A percentile compares a stretch with the other conserved stretches of the same genome.
These are phyloP conservation scores for Telopea speciosissima DNA, from an alignment of 177 flowering plant genomes.

Conservation along the genomic window DNA sequence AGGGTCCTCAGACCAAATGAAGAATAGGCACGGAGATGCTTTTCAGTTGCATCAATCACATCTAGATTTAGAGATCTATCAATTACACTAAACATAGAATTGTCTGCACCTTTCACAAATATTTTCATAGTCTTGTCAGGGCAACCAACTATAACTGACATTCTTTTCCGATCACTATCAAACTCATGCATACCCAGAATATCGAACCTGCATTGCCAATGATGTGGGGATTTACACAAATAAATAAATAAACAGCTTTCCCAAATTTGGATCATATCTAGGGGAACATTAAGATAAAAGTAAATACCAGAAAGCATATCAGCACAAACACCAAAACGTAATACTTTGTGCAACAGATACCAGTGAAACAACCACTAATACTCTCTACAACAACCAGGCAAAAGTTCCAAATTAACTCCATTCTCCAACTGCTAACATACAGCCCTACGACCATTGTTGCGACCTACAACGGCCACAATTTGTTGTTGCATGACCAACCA, in stretches of 20 bases:
- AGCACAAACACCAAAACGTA: background rate
- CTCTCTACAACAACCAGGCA: background rate
- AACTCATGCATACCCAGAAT: slow-evolving; percentile 98
- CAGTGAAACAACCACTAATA: background rate
- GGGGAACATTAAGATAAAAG: too few species aligned
- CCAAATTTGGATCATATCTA: background rate
- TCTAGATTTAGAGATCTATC: slow-evolving; percentile 41
- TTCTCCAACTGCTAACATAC: background rate
- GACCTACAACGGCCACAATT: background rate
- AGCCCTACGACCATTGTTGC: background rate
- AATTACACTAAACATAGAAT: slow-evolving; percentile 67
- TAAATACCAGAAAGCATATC: background rate
- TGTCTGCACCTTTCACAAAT: slow-evolving; percentile 96
- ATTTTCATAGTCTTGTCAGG: slow-evolving; percentile 74
- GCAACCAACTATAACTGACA: slow-evolving; percentile 91
- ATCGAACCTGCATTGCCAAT: slow-evolving; percentile 71
- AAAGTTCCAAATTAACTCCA: background rate
- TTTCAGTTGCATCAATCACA: slow-evolving; percentile 47
- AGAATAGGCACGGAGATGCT: slow-evolving; percentile 57
- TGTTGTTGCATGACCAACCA: background rate
- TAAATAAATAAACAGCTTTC: background rate
- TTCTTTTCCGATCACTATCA: slow-evolving; percentile 96
- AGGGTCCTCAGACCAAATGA: slow-evolving; percentile 81
- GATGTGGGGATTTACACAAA: slow-evolving; percentile 9
- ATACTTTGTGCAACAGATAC: background rate